Evolutionary conservation across 495 filamentous ascomycete genomes (phyloP), one percentile per base, ranked within the genome.

Genomic region (Trichoderma gamsii): DNA sequence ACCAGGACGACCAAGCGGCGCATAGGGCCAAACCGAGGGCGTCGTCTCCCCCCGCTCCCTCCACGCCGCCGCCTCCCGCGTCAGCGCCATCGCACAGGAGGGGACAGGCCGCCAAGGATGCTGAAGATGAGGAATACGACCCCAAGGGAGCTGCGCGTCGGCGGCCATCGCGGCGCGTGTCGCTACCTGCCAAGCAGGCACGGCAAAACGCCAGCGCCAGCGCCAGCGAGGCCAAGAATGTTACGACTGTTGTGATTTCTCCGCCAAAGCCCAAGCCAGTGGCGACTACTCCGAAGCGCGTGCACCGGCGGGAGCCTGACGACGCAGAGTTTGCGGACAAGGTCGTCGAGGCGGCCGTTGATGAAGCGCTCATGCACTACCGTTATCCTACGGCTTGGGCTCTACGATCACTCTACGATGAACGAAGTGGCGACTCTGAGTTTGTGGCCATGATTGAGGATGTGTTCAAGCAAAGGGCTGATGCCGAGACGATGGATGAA

Each of bases 311-410:
- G 21, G 63, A 65, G 35, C 32, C 63, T 3, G 41, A 76, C 7
- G 68, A 70, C 44, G 78, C 71, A 64, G 77, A 79, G 51, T 61
- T 76, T 18, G 68, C 75, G 7, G 77, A 78, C 64, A 74, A 70
- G 56, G 75, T 80, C 38, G 77, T 82, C 13, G 78, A 79, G 70
- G 66, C 67, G 44, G 82, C 83, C 7, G 80, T 84, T 1, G 78
- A 84, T 41, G 79, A 83, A 67, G 83, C 84, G 21, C 72, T 86
- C 38, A 68, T 71, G 52, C 75, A 79, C 69, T 78, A 73, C 59
- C 79, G 82, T 56, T 84, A 82, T 69, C 84, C 84, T 64, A 86
- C 84, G 21, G 83, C 84, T 8, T 86, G 78, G 74, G 84, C 83
- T 52, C 76, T 86, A 67, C 79, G 83, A 61, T 79, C 81, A 23